Evolutionary conservation across 2,329 filamentous ascomycete genomes (phyloP), one percentile per base, ranked within the genome.

Genomic region (Colletotrichum chlorophyti): DNA sequence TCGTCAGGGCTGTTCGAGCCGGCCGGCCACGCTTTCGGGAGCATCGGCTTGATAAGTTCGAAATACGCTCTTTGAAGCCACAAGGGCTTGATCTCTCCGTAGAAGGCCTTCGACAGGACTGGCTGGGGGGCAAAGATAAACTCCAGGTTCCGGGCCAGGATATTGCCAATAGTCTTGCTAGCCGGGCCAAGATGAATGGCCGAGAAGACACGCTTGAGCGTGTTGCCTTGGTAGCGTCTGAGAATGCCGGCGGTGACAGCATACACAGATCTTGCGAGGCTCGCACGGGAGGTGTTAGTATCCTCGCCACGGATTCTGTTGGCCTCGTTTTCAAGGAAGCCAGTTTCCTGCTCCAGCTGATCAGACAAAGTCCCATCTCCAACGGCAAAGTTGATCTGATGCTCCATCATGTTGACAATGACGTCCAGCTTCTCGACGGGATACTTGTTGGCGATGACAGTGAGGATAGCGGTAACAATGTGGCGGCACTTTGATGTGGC

Each of bases 31-130:
- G 82, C 81, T 3, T 69, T 66, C 12, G 69, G 65, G 4, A 83
- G 70, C 67, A 83, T 74, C 4, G 79, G 77, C 63, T 75, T 75
- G 21, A 75, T 74, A 7, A 82, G 67, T 45, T 79, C 72, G 42
- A 76, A 71, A 65, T 83, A 83, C 2, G 78, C 69, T 68, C 80
- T 81, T 58, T 84, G 82, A 58, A 74, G 69, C 75, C 76, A 79
- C 1, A 83, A 70, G 4, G 76, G 75, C 61, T 76, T 79, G 2
- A 76, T 62, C 35, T 21, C 61, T 4, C 77, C 78, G 53, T 77
- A 79, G 61, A 72, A 74, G 5, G 77, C 74, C 42, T 75, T 69
- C 14, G 67, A 69, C 2, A 82, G 69, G 26, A 72, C 68, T 2
- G 67, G 66, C 49, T 76, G 75, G 5, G 74, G 70, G 3, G 72